These are phyloP conservation scores for Crithidia mellificae DNA, from an alignment of 208 protist species.

Conservation along the genomic window DNA sequence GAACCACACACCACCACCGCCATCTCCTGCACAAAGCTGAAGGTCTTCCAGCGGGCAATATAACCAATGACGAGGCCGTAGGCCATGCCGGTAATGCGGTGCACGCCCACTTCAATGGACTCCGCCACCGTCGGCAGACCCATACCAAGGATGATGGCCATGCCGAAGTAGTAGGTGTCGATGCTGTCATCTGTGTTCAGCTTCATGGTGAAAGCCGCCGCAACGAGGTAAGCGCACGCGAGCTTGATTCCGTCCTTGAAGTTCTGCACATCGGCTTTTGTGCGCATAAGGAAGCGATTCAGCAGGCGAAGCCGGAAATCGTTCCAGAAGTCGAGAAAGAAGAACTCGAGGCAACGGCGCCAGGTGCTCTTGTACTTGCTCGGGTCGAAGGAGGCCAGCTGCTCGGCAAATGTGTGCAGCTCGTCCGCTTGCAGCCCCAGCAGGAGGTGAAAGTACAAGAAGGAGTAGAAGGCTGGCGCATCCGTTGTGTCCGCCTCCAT, in stretches of 20 bases:
- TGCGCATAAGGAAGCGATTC: conserved; percentile 56
- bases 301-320: conserved; percentile 66
- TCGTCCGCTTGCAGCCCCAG: conserved; percentile 46
- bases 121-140: conserved; percentile 53
- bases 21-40: conserved; percentile 28
- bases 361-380: conserved; percentile 46
- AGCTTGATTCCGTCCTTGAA: conserved; percentile 66
- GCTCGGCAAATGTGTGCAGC: conserved; percentile 39
- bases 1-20: conserved; percentile 36
- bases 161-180: conserved; percentile 66
- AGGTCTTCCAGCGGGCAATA: conserved; percentile 37
- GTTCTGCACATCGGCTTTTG: conserved; percentile 64
- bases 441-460: conserved; percentile 35
- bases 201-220: conserved; percentile 41
- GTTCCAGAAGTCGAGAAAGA: conserved; percentile 61
- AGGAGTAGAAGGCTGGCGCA: conserved; percentile 40
- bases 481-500: conserved; percentile 32
- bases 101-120: conserved; percentile 52
- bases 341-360: conserved; percentile 49
- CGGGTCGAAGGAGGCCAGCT: conserved; percentile 51
- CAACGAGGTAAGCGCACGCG: conserved; percentile 51
- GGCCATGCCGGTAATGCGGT: conserved; percentile 56
- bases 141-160: conserved; percentile 70
- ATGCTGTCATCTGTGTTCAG: conserved; percentile 46
- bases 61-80: conserved; percentile 50